Evolutionary conservation across 2,329 filamentous ascomycete species (phyloP).

Genomic region (Anthostomella pinea): DNA sequence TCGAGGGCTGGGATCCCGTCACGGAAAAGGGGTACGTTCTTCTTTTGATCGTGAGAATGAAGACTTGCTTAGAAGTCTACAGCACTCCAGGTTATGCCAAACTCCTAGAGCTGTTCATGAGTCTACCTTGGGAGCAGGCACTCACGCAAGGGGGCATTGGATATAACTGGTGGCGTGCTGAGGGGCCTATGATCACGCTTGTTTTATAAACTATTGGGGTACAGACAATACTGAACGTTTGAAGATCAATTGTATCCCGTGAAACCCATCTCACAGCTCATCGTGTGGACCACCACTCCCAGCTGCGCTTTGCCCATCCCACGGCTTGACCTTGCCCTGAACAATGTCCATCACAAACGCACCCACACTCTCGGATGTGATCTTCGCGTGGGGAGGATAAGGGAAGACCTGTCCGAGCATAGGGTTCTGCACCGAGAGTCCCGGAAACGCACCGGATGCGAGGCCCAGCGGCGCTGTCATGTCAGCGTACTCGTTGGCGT

Average conservation of each 20-base stretch:
- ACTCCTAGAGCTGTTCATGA: conserved; percentile 32
- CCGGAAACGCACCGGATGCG: conserved; percentile 24
- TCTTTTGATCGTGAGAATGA: conserved; percentile 4
- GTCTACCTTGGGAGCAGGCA: conserved; percentile 21
- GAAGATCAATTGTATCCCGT: too few species aligned
- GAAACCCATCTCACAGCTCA: too few species aligned
- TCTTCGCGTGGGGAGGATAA: conserved; percentile 25
- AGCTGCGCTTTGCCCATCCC: conserved; percentile 32
- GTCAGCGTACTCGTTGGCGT: conserved; percentile 43
- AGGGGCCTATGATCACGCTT: too few species aligned
- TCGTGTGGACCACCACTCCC: too few species aligned
- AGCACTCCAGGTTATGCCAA: conserved; percentile 35
- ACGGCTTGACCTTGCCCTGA: conserved; percentile 39
- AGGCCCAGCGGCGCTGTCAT: conserved; percentile 41
- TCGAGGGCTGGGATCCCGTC: conserved; percentile 40
- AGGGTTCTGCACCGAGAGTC: conserved; percentile 44
- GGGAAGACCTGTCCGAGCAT: conserved; percentile 44
- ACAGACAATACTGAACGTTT: too few species aligned
- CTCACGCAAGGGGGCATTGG: too few species aligned
- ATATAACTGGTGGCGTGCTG: too few species aligned
- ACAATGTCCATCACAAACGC: conserved; percentile 44
- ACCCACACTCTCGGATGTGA: conserved; percentile 37
- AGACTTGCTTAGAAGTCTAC: conserved; percentile 3
- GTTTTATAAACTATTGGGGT: too few species aligned
- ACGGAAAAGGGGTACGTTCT: conserved; percentile 32